Evolutionary conservation across 257 asterid species (phyloP).

Genomic region (Pogostemon cablin): DNA sequence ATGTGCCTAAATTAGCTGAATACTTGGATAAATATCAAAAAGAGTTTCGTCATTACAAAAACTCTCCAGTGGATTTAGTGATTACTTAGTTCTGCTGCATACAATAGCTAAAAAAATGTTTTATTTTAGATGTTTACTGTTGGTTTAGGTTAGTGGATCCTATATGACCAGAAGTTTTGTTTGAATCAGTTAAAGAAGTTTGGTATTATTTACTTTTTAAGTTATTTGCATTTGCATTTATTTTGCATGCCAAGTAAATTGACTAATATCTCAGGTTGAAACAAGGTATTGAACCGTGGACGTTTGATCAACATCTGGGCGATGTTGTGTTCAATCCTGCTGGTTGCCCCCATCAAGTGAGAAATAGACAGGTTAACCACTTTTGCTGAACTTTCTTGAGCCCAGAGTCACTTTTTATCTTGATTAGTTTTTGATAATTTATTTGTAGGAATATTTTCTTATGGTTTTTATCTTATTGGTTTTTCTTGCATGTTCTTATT

Average conservation of each 20-base stretch:
- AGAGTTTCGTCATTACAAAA: slow-evolving; percentile 56
- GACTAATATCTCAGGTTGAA: neutral
- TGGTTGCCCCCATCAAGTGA: slow-evolving; percentile 93
- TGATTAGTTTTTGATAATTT: no score
- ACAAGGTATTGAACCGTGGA: slow-evolving; percentile 87
- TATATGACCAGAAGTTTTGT: slow-evolving; percentile 73
- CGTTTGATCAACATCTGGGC: slow-evolving; percentile 82
- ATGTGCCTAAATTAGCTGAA: slow-evolving; percentile 60
- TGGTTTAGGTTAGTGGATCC: slow-evolving; percentile 65
- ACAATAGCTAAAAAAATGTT: neutral
- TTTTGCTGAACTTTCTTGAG: no score
- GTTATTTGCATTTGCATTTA: neutral
- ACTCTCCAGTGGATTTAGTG: slow-evolving; percentile 48
- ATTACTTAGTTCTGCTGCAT: slow-evolving; percentile 22
- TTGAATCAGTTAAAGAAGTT: slow-evolving; percentile 58
- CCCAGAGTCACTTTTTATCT: no score
- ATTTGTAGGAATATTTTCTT: neutral
- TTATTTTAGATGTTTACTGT: neutral
- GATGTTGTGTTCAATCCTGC: slow-evolving; percentile 89
- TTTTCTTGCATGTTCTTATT: slow-evolving; percentile 11
- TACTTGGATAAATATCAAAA: slow-evolving; percentile 59
- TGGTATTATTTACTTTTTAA: slow-evolving; percentile 43
- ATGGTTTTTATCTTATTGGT: neutral
- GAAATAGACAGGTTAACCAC: slow-evolving; percentile 63
- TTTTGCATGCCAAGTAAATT: slow-evolving; percentile 25